Conservation (phyloP, 2,329 filamentous ascomycete genomes). For the Colletotrichum truncatum region DNA sequence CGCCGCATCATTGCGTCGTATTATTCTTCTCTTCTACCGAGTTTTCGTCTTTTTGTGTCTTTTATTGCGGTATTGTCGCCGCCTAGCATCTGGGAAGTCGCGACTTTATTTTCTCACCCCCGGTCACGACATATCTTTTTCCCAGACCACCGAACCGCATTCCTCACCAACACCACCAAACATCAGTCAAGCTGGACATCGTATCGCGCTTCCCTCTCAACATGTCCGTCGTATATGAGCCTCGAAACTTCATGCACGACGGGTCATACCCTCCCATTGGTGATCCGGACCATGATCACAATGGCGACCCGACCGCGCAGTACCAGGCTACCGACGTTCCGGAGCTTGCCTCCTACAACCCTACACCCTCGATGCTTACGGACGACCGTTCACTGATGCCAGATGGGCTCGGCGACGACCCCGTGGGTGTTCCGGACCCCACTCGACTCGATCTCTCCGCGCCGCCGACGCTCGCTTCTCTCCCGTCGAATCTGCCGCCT, state of each 20-base stretch:
- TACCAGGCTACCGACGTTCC: constrained; percentile 51
- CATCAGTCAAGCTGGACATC: constrained; percentile 32
- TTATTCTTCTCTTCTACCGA: background rate
- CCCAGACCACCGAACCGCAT: background rate
- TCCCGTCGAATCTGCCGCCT: constrained; percentile 40
- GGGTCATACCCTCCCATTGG: constrained; percentile 57
- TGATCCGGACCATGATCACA: constrained; percentile 49
- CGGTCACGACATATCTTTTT: constrained; percentile 18
- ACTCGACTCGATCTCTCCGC: constrained; percentile 48
- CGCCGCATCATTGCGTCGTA: background rate
- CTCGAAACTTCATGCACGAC: constrained; percentile 57
- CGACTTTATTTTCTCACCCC: background rate
- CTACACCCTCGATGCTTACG: constrained; percentile 46
- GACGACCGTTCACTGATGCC: constrained; percentile 48
- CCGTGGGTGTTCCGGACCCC: constrained; percentile 46
- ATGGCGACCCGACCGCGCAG: constrained; percentile 39
- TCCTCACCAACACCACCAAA: background rate
- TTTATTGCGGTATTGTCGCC: background rate
- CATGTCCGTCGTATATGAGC: constrained; percentile 64
- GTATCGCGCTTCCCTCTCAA: constrained; percentile 32
- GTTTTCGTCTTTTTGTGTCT: background rate
- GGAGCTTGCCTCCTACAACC: constrained; percentile 54
- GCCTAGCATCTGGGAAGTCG: background rate
- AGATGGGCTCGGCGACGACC: constrained; percentile 45
- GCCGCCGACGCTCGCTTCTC: constrained; percentile 40